Evolutionary conservation across 148 eudicot genomes (phyloP).

Genomic region (Vaccinium myrtillus): DNA sequence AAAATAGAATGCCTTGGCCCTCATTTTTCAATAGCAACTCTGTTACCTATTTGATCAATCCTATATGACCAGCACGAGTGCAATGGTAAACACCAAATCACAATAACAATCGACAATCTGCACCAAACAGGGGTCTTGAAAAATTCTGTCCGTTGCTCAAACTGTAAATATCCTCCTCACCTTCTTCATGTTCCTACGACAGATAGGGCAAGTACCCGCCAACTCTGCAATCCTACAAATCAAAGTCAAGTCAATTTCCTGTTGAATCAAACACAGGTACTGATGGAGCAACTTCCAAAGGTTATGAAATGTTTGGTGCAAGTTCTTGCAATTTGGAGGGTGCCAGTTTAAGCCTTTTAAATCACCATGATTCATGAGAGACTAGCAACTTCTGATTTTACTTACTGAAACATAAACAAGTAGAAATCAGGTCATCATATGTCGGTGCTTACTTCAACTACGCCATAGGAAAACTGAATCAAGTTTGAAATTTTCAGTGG

Average conservation of each 20-base stretch:
- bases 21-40: background rate
- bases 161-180: constrained; percentile 72
- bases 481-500: background rate
- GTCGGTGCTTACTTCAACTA: background rate
- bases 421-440: background rate
- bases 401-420: background rate
- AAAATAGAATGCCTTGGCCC: constrained; percentile 17
- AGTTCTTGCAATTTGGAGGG: background rate
- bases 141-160: constrained; percentile 29
- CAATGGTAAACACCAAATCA: background rate
- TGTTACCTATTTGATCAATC: background rate
- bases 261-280: background rate
- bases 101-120: background rate
- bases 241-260: constrained; percentile 1
- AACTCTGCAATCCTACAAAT: constrained; percentile 66
- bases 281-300: background rate
- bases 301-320: background rate
- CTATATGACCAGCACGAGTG: background rate
- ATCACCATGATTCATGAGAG: background rate
- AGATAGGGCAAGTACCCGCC: constrained; percentile 77
- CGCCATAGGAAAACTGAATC: background rate
- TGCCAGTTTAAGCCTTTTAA: background rate
- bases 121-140: background rate
- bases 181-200: constrained; percentile 74
- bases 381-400: background rate